Conservation (phyloP, 2,329 filamentous ascomycete species). For the Grosmannia huntii region DNA sequence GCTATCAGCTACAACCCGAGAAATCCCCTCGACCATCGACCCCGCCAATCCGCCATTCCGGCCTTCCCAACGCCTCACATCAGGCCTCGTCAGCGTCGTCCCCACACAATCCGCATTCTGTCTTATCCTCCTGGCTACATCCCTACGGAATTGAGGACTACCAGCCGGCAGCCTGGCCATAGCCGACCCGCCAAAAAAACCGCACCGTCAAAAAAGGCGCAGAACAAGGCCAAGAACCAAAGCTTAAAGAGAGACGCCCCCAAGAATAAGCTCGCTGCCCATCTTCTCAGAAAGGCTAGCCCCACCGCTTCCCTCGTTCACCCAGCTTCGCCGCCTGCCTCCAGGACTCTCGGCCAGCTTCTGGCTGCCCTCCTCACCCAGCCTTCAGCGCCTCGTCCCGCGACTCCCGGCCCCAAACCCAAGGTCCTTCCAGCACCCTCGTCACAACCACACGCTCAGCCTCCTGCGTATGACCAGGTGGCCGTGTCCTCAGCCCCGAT, state of each 20-base stretch:
- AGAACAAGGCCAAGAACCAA: constrained; percentile 4
- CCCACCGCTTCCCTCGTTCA: neutral
- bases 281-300: neutral
- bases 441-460: neutral
- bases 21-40: constrained; percentile 12
- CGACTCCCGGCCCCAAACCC: neutral
- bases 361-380: neutral
- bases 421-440: neutral
- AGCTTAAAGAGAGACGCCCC: neutral
- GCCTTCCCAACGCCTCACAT: constrained; percentile 28
- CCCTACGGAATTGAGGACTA: constrained; percentile 23
- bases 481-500: neutral
- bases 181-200: neutral
- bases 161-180: neutral
- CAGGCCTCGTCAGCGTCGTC: constrained; percentile 35
- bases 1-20: constrained; percentile 17
- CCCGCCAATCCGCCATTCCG: constrained; percentile 12
- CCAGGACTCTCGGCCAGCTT: neutral
- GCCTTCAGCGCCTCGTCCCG: neutral
- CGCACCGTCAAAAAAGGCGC: neutral
- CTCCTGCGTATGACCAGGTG: neutral
- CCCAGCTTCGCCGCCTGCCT: neutral
- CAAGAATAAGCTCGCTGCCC: neutral
- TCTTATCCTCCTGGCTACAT: constrained; percentile 30
- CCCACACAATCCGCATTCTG: constrained; percentile 43